Evolutionary conservation across 1,139 yeast genomes (phyloP), one percentile per base, ranked within the genome.

Genomic region (Candida pseudocylindracea): DNA sequence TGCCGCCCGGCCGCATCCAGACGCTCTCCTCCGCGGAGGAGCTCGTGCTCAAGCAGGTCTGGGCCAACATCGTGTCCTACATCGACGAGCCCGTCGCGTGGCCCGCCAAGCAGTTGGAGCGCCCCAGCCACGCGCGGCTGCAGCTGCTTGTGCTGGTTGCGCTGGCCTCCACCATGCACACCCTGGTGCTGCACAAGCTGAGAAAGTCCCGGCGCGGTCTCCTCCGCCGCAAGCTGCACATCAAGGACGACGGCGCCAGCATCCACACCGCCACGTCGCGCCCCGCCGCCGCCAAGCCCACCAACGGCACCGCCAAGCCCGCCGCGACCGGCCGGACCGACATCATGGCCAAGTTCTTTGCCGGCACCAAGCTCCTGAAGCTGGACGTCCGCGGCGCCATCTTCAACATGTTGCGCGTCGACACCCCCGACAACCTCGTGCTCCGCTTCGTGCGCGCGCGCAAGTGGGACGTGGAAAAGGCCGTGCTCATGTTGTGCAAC

Each of bases 381-480:
- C 31, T 34, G 10, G 38, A 36, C 11, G 12, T 30, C 12, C 36
- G 32, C 30, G 27, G 31, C 7, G 26, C 34, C 49, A 7, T 46
- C 32, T 36, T 43, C 28, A 57, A 53, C 28, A 40, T 57, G 54
- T 46, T 69, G 38, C 32, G 38, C 27, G 34, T 35, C 27, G 43
- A 41, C 32, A 34, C 39, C 30, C 33, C 36, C 5, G 43, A 41
- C 30, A 41, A 41, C 28, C 33, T 38, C 29, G 24, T 41, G 10
- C 33, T 41, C 31, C 39, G 43, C 25, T 60, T 53, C 32, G 44
- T 59, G 27, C 48, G 65, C 36, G 67, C 67, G 28, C 57, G 67
- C 43, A 59, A 59, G 39, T 55, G 54, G 46, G 49, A 54, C 30
- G 39, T 51, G 15, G 51, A 51, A 25, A 49, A 50, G 33, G 51